Evolutionary conservation across 2,329 filamentous ascomycete species (phyloP).

Genomic region (Beauveria sp.): DNA sequence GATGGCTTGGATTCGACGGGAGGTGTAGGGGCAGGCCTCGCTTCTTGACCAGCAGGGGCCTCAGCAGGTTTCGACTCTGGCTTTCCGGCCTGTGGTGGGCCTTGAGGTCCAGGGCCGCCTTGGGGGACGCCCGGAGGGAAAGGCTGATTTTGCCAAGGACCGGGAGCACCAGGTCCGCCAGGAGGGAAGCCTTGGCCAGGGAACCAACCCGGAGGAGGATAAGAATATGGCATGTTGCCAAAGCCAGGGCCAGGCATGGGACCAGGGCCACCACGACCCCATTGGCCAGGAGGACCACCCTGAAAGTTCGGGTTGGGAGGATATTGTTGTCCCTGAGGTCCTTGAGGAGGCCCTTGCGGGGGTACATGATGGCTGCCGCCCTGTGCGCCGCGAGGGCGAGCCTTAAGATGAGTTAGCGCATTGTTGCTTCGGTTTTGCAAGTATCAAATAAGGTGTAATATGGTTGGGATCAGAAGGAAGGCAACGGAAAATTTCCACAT

Average conservation of each 20-base stretch:
- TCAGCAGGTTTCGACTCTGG: slow-evolving; percentile 23
- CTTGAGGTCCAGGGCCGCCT: slow-evolving; percentile 42
- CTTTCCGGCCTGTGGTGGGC: slow-evolving; percentile 31
- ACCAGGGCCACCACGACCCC: slow-evolving; percentile 47
- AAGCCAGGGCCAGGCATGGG: slow-evolving; percentile 55
- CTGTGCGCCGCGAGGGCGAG: slow-evolving; percentile 30
- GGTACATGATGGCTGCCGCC: slow-evolving; percentile 22
- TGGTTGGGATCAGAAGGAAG: slow-evolving; percentile 84
- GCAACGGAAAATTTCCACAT: slow-evolving; percentile 99
- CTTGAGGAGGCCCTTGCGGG: slow-evolving; percentile 21
- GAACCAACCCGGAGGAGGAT: slow-evolving; percentile 73
- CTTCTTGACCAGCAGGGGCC: slow-evolving; percentile 36
- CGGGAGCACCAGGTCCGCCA: slow-evolving; percentile 36
- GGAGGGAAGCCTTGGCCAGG: slow-evolving; percentile 70
- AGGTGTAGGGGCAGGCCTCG: slow-evolving; percentile 55
- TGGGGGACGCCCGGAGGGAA: slow-evolving; percentile 55
- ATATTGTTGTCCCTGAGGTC: slow-evolving; percentile 30
- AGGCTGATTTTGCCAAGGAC: slow-evolving; percentile 43
- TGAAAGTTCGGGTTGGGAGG: slow-evolving; percentile 41
- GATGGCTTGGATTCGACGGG: slow-evolving; percentile 64
- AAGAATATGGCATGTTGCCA: slow-evolving; percentile 58
- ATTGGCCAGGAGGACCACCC: slow-evolving; percentile 44
- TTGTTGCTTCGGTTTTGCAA: background rate
- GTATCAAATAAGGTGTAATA: slow-evolving; percentile 12
- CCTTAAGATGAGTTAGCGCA: slow-evolving; percentile 21